Evolutionary conservation across 2,329 filamentous ascomycete species (phyloP).

Genomic region (Dactylonectria estremocensis): DNA sequence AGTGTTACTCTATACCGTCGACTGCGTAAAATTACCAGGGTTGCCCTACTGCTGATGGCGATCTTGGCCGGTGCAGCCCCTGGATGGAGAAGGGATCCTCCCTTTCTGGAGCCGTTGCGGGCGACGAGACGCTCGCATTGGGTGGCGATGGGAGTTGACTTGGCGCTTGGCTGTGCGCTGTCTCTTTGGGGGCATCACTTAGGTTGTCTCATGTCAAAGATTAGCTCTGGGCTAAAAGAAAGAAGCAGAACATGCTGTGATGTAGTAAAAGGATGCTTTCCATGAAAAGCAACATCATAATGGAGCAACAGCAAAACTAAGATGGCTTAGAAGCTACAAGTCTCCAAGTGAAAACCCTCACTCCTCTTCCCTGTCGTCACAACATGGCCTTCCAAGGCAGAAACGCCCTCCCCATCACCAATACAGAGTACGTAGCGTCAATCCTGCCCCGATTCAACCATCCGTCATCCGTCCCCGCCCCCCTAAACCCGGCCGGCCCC

Average conservation of each 20-base stretch:
- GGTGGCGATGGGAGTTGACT: slow-evolving; percentile 4
- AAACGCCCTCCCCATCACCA: neutral
- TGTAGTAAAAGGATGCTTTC: neutral
- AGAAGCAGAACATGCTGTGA: neutral
- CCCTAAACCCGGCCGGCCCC: neutral
- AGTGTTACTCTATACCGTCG: too few species aligned
- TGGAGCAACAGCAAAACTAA: neutral
- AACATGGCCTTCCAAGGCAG: slow-evolving; percentile 17
- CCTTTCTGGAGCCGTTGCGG: neutral
- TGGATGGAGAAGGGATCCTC: slow-evolving; percentile 13
- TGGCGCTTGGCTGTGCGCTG: neutral
- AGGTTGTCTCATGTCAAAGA: neutral
- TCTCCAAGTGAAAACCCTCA: neutral
- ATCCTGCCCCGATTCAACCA: neutral
- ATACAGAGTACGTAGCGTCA: too few species aligned
- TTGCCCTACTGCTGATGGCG: neutral
- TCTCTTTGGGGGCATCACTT: neutral
- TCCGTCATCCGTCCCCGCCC: neutral
- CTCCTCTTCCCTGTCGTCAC: neutral
- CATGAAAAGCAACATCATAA: neutral
- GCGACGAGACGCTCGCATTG: neutral
- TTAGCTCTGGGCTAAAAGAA: neutral
- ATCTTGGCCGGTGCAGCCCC: neutral
- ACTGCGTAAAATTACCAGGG: neutral
- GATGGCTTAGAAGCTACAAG: neutral